phyloP scores from a whole-genome alignment of 108 stramenopile genomes.

The Conticribra weissflogii region DNA sequence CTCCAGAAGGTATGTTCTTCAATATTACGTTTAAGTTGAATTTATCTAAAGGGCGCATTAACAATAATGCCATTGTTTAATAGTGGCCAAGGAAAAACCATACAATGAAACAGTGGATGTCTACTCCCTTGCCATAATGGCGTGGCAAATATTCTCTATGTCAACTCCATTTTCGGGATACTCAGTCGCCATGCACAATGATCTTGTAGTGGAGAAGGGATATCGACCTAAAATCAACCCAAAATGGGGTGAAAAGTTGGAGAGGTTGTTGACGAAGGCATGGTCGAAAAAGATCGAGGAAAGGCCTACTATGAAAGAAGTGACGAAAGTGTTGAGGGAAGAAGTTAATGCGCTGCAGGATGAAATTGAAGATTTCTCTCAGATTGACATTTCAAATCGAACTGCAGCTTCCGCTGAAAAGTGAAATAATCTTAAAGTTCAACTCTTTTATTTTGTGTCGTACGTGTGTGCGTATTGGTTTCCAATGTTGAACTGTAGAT shows the following conservation, averaged over 20 bases:
- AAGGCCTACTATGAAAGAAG: constrained; percentile 63
- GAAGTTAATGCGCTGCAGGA: constrained; percentile 66
- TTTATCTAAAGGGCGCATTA: too few species aligned
- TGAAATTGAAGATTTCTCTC: constrained; percentile 38
- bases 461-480: too few species aligned
- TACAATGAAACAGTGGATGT: constrained; percentile 91
- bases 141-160: constrained; percentile 79
- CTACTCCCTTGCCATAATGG: constrained; percentile 84
- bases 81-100: constrained; percentile 66
- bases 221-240: constrained; percentile 59
- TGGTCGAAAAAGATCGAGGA: constrained; percentile 59
- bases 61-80: too few species aligned
- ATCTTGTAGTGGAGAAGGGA: constrained; percentile 59
- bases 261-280: constrained; percentile 23
- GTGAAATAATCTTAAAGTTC: neutral
- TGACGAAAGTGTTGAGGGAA: constrained; percentile 64
- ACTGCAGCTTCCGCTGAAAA: constrained; percentile 26
- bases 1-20: too few species aligned
- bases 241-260: constrained; percentile 55
- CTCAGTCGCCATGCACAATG: constrained; percentile 63
- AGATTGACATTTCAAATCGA: constrained; percentile 43
- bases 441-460: too few species aligned
- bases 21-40: too few species aligned
- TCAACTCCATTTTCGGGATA: constrained; percentile 71
- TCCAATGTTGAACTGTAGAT: neutral